Base-by-base conservation (phyloP, 768 basidiomycete species). In the Dentipellis sp. region DNA sequence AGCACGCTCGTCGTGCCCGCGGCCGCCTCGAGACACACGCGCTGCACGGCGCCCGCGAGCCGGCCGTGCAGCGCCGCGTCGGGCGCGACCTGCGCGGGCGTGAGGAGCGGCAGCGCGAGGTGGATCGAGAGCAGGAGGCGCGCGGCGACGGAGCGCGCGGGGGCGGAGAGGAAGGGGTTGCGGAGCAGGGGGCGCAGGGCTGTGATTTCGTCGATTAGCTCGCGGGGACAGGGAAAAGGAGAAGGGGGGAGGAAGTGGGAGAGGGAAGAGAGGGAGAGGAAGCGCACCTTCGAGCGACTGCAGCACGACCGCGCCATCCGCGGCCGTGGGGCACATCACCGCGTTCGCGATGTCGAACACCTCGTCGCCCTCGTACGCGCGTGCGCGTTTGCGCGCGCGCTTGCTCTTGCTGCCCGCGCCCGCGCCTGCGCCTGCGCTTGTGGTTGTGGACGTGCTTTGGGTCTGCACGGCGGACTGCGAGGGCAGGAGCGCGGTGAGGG, bases 311-410 rank as follows among this genome's bases (percentile, higher is more conserved):
- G 80, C 69, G 19, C 77, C 79, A 14, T 87, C 84, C 29, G 75
- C 74, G 2, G 55, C 52, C 0, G 76, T 77, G 1, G 75, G 68
- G 63, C 79, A 86, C 17, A 82, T 61, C 8, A 78, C 71, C 47
- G 75, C 67, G 47, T 73, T 72, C 2, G 75, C 66, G 8, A 70
- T 63, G 53, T 77, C 80, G 68, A 93, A 82, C 5, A 86, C 70
- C 63, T 86, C 88, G 54, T 88, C 88, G 10, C 81, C 87, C 67
- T 91, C 87, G 60, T 83, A 91, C 11, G 76, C 83, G 19, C 82
- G 78, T 17, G 78, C 75, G 48, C 84, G 75, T 66, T 88, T 92
- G 67, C 82, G 91, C 54, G 80, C 78, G 62, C 81, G 83, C 65
- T 74, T 81, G 12, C 64, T 72, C 57, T 69, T 73, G 11, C 62